These are phyloP conservation scores for Microdochium nivale DNA, from an alignment of 2,329 filamentous ascomycete species.

Conservation along the genomic window DNA sequence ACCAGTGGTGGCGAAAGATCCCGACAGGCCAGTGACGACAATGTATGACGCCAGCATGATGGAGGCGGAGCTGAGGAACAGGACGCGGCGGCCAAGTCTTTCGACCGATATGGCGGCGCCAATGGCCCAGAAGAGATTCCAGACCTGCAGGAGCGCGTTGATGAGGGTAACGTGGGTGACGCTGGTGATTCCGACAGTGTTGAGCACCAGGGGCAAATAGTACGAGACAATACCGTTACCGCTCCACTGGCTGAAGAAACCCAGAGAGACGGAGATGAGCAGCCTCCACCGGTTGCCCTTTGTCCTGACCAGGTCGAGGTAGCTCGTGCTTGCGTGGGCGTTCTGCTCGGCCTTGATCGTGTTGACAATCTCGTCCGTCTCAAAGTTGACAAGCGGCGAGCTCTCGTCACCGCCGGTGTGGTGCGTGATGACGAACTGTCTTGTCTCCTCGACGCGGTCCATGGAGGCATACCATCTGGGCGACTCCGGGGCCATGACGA, in stretches of 20 bases:
- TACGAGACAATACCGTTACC: background rate
- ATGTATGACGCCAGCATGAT: slow-evolving; percentile 35
- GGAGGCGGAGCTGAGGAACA: slow-evolving; percentile 29
- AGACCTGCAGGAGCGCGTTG: slow-evolving; percentile 5
- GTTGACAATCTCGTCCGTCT: slow-evolving; percentile 5
- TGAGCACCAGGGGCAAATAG: background rate
- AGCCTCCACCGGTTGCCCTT: background rate
- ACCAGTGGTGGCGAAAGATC: slow-evolving; percentile 21
- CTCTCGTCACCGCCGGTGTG: slow-evolving; percentile 36
- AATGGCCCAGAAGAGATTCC: slow-evolving; percentile 6
- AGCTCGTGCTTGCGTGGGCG: background rate
- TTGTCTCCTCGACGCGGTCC: slow-evolving; percentile 1
- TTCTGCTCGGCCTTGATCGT: background rate
- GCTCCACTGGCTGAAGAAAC: background rate
- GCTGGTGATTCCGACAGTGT: background rate
- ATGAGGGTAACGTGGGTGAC: slow-evolving; percentile 7
- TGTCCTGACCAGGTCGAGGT: slow-evolving; percentile 1
- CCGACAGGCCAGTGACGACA: slow-evolving; percentile 30
- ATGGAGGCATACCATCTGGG: slow-evolving; percentile 3
- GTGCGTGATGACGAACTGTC: slow-evolving; percentile 13
- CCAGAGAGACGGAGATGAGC: background rate
- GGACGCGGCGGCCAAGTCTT: slow-evolving; percentile 24
- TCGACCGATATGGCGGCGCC: slow-evolving; percentile 3
- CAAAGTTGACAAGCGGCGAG: slow-evolving; percentile 35
- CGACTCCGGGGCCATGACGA: slow-evolving; percentile 1